Percentiles rank a stretch among this genome's conserved stretches.
These are phyloP conservation scores for Diutina sp. DNA, from an alignment of 1,139 yeast species.

Conservation along the genomic window DNA sequence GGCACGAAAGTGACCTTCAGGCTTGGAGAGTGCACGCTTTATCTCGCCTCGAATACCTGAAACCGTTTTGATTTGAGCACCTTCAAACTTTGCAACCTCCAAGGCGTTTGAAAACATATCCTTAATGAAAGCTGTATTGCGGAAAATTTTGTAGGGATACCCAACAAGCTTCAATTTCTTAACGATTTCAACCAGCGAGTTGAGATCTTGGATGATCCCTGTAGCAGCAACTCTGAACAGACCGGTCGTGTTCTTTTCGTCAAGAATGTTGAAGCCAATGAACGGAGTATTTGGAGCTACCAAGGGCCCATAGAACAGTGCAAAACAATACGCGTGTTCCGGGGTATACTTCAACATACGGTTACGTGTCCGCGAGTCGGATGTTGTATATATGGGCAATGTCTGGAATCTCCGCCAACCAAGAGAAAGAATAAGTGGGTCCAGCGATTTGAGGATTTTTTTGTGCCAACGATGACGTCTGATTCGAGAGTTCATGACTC, in stretches of 20 bases:
- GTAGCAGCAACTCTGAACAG: slow-evolving; percentile 96
- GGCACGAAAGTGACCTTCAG: slow-evolving; percentile 98
- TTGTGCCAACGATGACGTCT: slow-evolving; percentile 99
- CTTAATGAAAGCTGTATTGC: slow-evolving; percentile 92
- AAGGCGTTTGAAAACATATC: slow-evolving; percentile 89
- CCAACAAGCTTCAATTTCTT: slow-evolving; percentile 94
- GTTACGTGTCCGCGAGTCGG: slow-evolving; percentile 94
- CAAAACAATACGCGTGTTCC: slow-evolving; percentile 94
- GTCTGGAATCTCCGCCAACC: slow-evolving; percentile 99
- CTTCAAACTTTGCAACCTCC: slow-evolving; percentile 97
- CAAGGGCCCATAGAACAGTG: slow-evolving; percentile 92
- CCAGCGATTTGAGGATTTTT: slow-evolving; percentile 87
- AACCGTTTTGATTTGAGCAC: slow-evolving; percentile 92
- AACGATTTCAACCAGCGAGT: slow-evolving; percentile 81
- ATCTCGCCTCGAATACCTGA: slow-evolving; percentile 97
- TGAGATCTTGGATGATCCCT: slow-evolving; percentile 89
- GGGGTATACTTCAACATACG: slow-evolving; percentile 98
- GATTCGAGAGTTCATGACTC: slow-evolving; percentile 82
- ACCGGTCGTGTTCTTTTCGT: slow-evolving; percentile 73
- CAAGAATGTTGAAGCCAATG: slow-evolving; percentile 87
- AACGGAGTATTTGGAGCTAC: slow-evolving; percentile 97
- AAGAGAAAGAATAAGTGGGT: slow-evolving; percentile 82
- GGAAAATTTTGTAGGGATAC: slow-evolving; percentile 83
- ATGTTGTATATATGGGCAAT: slow-evolving; percentile 86
- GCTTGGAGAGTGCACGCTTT: slow-evolving; percentile 84